Conservation (phyloP, 2,329 filamentous ascomycete genomes). For the Penicillium sp. region DNA sequence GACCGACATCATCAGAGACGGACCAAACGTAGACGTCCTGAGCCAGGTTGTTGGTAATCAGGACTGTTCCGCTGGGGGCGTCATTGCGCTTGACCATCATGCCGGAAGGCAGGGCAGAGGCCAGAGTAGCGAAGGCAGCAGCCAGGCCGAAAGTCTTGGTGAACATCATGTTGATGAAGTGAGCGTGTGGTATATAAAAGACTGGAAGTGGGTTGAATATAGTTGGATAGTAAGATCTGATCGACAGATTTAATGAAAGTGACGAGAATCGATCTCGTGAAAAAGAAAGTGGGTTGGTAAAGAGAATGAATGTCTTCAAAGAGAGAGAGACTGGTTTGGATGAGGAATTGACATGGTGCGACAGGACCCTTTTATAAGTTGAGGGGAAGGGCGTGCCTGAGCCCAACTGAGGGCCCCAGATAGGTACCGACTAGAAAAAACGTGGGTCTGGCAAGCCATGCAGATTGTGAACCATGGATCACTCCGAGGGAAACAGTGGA, state of each 20-base stretch:
- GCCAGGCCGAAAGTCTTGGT: conserved; percentile 36
- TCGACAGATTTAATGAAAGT: conserved; percentile 26
- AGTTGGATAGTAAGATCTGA: conserved; percentile 13
- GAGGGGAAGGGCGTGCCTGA: not conserved
- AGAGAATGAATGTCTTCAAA: conserved; percentile 3
- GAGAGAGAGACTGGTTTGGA: not conserved
- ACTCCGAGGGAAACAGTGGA: conserved; percentile 12
- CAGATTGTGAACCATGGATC: conserved; percentile 20
- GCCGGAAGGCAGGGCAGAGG: conserved; percentile 31
- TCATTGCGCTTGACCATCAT: conserved; percentile 26
- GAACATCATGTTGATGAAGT: conserved; percentile 37
- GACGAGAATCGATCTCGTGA: conserved; percentile 26
- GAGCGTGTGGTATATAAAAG: conserved; percentile 1
- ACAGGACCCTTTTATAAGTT: conserved; percentile 24
- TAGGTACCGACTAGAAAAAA: conserved; percentile 17
- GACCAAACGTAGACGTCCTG: conserved; percentile 44
- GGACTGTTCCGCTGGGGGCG: conserved; percentile 31
- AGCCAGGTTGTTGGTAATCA: conserved; percentile 41
- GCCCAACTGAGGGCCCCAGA: conserved; percentile 10
- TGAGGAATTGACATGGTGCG: conserved; percentile 4
- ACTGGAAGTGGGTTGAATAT: conserved; percentile 4
- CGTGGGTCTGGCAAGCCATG: conserved; percentile 14
- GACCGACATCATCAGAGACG: conserved; percentile 34
- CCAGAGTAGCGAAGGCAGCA: conserved; percentile 32
- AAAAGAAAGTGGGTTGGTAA: conserved; percentile 13